These are phyloP conservation scores for Cercophora samala DNA, from an alignment of 495 filamentous ascomycete genomes.

Conservation along the genomic window DNA sequence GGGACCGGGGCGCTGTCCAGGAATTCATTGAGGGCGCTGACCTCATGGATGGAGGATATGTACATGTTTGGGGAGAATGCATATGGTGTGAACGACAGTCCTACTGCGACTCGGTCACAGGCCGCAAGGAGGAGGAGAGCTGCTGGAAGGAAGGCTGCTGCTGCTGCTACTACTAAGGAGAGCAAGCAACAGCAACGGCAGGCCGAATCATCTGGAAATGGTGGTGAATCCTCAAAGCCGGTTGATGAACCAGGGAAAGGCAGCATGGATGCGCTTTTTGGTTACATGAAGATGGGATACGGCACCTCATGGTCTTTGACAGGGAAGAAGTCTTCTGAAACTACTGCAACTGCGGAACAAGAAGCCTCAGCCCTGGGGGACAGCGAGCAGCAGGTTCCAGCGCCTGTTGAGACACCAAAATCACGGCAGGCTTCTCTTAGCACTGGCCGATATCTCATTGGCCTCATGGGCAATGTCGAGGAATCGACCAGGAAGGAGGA, in stretches of 20 bases:
- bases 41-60: constrained; percentile 80
- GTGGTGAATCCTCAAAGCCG: not conserved
- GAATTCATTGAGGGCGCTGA: constrained; percentile 61
- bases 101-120: constrained; percentile 32
- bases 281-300: constrained; percentile 55
- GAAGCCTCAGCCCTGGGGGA: constrained; percentile 2
- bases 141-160: not conserved
- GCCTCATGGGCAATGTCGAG: constrained; percentile 61
- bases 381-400: not conserved
- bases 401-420: not conserved
- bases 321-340: constrained; percentile 13
- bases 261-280: constrained; percentile 44
- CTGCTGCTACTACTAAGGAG: too few relatives aligned
- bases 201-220: not conserved
- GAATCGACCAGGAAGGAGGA: constrained; percentile 33
- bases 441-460: constrained; percentile 66
- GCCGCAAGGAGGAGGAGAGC: constrained; percentile 10
- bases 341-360: not conserved
- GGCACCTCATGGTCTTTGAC: constrained; percentile 54
- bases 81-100: constrained; percentile 77
- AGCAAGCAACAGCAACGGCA: not conserved
- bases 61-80: constrained; percentile 72
- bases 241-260: constrained; percentile 20
- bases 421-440: constrained; percentile 14
- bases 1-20: constrained; percentile 67